Evolutionary conservation across 768 basidiomycete species (phyloP).

Genomic region (Leucosporidium creatinivorum): DNA sequence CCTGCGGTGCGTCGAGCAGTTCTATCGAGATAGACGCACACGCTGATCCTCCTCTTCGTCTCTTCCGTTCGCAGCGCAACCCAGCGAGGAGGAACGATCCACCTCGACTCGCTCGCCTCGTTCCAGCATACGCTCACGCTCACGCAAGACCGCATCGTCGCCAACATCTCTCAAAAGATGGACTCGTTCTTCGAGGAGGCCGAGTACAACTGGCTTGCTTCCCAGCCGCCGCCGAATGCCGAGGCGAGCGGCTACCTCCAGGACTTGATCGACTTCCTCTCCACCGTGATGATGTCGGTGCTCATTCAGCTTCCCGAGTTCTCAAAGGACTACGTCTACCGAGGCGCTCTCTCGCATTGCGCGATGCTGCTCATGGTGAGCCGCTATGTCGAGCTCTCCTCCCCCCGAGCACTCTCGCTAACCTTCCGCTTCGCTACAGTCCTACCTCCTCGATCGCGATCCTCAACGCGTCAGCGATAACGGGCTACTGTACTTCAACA

Average conservation of each 20-base stretch:
- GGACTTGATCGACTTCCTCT: slow-evolving; percentile 92
- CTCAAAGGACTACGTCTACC: slow-evolving; percentile 85
- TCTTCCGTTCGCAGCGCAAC: slow-evolving; percentile 53
- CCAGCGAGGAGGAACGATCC: slow-evolving; percentile 66
- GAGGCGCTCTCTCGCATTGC: slow-evolving; percentile 78
- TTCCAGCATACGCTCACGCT: slow-evolving; percentile 63
- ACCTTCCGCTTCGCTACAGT: slow-evolving; percentile 10
- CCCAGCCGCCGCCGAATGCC: slow-evolving; percentile 40
- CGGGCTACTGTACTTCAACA: slow-evolving; percentile 27
- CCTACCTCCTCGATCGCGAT: slow-evolving; percentile 33
- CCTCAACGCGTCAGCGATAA: slow-evolving; percentile 28
- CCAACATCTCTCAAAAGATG: slow-evolving; percentile 79
- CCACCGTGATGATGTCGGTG: slow-evolving; percentile 74
- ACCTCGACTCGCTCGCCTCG: slow-evolving; percentile 43
- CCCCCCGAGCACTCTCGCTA: neutral
- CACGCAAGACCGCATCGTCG: slow-evolving; percentile 67
- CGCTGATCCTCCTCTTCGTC: too few relatives aligned
- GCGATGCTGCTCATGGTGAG: slow-evolving; percentile 79
- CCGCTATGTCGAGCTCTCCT: slow-evolving; percentile 11
- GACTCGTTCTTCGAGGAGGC: slow-evolving; percentile 93
- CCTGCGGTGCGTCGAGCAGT: slow-evolving; percentile 48
- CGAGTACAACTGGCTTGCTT: slow-evolving; percentile 84
- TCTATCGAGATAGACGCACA: neutral
- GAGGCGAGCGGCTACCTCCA: slow-evolving; percentile 89
- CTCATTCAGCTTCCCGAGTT: slow-evolving; percentile 60